These are phyloP conservation scores for Hirsutella minnesotensis DNA, from an alignment of 2,329 filamentous ascomycete species.

Conservation along the genomic window DNA sequence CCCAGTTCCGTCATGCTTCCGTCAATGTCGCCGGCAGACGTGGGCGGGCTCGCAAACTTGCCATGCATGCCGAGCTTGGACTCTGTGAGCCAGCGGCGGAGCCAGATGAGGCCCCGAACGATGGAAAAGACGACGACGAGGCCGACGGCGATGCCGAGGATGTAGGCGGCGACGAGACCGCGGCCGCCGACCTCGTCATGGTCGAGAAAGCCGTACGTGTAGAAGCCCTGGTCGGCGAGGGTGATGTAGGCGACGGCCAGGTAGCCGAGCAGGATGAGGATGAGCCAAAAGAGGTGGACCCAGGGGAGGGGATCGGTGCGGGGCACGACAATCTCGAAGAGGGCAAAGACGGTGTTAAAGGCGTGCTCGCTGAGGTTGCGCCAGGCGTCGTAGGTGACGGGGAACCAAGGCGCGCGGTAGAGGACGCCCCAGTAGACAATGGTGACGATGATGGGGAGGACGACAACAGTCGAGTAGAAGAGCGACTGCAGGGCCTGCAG, in stretches of 20 bases:
- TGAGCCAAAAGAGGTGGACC: slow-evolving; percentile 54
- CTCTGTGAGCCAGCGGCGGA: slow-evolving; percentile 38
- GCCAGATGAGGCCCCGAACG: slow-evolving; percentile 36
- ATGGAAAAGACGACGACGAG: slow-evolving; percentile 41
- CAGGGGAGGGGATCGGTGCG: slow-evolving; percentile 48
- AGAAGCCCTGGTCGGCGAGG: slow-evolving; percentile 55
- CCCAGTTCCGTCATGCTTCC: slow-evolving; percentile 11
- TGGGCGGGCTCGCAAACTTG: slow-evolving; percentile 23
- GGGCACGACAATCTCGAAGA: slow-evolving; percentile 63
- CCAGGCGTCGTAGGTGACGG: slow-evolving; percentile 42
- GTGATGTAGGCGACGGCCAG: slow-evolving; percentile 65
- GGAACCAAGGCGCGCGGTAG: slow-evolving; percentile 39
- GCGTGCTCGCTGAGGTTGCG: slow-evolving; percentile 62
- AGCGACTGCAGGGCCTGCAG: slow-evolving; percentile 55
- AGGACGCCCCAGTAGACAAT: slow-evolving; percentile 59
- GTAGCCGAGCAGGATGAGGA: slow-evolving; percentile 62
- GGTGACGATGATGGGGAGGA: slow-evolving; percentile 57
- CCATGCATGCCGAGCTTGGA: slow-evolving; percentile 29
- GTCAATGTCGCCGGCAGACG: slow-evolving; percentile 17
- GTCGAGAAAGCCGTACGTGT: slow-evolving; percentile 71
- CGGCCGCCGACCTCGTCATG: slow-evolving; percentile 35
- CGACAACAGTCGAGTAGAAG: slow-evolving; percentile 50
- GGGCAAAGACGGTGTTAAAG: slow-evolving; percentile 59
- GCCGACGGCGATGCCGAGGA: slow-evolving; percentile 44
- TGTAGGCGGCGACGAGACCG: slow-evolving; percentile 48